Base-by-base conservation (phyloP, 2,329 filamentous ascomycete species). In the Cladophialophora immunda region DNA sequence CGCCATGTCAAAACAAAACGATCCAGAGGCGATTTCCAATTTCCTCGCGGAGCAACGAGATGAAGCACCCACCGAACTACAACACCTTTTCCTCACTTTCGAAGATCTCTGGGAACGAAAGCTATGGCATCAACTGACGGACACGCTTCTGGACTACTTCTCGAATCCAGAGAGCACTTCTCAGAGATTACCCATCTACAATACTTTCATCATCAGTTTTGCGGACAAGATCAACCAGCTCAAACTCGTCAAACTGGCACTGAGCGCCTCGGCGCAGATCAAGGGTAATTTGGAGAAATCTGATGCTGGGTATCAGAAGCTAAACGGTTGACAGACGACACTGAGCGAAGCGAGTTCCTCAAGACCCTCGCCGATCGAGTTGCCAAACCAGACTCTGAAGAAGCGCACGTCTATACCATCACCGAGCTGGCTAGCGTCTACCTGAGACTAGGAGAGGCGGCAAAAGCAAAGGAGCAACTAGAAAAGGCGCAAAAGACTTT, bases 181-280 rank as follows among this genome's bases (percentile, higher is more conserved):
- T 66, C 93, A 97, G 82, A 90, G 94, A 76, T 87, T 99, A 82
- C 85, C 89, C 67, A 91, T 99, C 80, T 99, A 95, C 86, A 93
- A 95, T 82, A 89, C 89, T 75, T 99, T 99, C 84, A 91, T 99
- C 80, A 88, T 94, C 79, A 95, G 91, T 80, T 99, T 99, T 78
- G 93, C 94, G 72, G 94, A 97, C 79, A 97, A 96, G 86, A 97
- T 99, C 85, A 99, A 98, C 83, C 94, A 98, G 84, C 86, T 99
- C 70, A 97, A 97, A 86, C 90, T 98, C 73, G 95, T 99, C 72
- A 90, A 92, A 72, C 84, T 99, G 72, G 95, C 93, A 17, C 83
- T 98, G 77, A 92, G 91, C 81, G 92, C 95, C 54, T 93, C 93
- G 61, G 89, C 90, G 75, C 90, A 97, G 83, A 97, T 92, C 80